Evolutionary conservation across 108 stramenopile genomes (phyloP).

Genomic region (Aureococcus anophagefferens): DNA sequence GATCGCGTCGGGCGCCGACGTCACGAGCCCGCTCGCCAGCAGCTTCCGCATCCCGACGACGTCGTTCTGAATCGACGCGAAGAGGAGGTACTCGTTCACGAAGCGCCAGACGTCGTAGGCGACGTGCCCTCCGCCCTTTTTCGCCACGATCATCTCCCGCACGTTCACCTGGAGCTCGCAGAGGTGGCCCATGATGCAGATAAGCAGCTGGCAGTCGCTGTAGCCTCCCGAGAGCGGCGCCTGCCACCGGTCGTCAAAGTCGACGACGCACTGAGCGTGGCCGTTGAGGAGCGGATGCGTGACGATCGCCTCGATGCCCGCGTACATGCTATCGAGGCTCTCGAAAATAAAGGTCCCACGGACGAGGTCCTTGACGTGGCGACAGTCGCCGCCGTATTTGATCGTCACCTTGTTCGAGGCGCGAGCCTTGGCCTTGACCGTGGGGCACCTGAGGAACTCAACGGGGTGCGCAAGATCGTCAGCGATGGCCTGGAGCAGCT

Average conservation of each 20-base stretch:
- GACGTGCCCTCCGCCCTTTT: not conserved
- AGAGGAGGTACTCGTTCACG: no score
- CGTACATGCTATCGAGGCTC: not conserved
- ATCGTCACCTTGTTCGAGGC: no score
- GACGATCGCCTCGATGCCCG: no score
- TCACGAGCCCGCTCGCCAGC: no score
- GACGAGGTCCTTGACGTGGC: not conserved
- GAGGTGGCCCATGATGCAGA: not conserved
- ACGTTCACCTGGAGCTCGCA: conserved; percentile 2
- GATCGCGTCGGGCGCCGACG: no score
- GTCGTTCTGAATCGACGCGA: no score
- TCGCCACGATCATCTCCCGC: not conserved
- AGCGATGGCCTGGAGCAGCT: no score
- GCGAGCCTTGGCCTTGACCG: no score
- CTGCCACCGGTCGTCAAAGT: not conserved
- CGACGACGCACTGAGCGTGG: not conserved
- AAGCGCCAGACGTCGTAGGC: not conserved
- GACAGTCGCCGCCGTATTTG: not conserved
- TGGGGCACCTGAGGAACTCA: no score
- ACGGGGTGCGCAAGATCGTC: no score
- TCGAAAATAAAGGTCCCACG: not conserved
- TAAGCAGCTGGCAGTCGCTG: not conserved
- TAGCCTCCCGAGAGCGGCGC: not conserved
- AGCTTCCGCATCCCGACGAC: no score
- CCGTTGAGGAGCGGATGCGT: no score